These are phyloP conservation scores for Populus tomentosa DNA, from an alignment of 441 rosid genomes.

Conservation along the genomic window DNA sequence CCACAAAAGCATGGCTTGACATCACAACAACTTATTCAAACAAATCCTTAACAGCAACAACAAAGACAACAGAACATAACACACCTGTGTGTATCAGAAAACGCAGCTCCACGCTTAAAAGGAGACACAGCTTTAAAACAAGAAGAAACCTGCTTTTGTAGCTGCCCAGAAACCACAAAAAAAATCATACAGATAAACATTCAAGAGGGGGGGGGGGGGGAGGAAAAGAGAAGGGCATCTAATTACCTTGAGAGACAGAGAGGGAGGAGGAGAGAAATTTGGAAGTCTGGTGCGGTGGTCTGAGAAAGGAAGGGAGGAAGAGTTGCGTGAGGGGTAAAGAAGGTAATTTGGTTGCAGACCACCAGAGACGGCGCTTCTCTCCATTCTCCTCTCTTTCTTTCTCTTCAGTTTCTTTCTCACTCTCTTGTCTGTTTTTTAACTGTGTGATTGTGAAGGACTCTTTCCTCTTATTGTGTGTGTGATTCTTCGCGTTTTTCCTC, in stretches of 20 bases:
- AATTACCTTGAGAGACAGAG: slow-evolving; percentile 39
- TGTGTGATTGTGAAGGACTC: background rate
- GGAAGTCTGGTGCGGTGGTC: background rate
- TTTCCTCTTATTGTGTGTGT: background rate
- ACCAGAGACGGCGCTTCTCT: slow-evolving; percentile 32
- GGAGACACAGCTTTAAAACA: slow-evolving; percentile 27
- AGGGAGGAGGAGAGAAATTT: slow-evolving; percentile 5
- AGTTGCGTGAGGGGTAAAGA: slow-evolving; percentile 30
- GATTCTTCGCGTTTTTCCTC: background rate
- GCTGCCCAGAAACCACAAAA: slow-evolving; percentile 17
- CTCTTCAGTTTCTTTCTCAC: background rate
- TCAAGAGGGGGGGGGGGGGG: too few species aligned
- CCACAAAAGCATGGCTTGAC: background rate
- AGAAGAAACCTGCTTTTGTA: slow-evolving; percentile 31
- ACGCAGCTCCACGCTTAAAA: slow-evolving; percentile 33
- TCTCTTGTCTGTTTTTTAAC: background rate
- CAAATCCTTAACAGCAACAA: background rate
- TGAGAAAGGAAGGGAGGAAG: slow-evolving; percentile 19
- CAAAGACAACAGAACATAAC: background rate
- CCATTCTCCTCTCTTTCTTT: slow-evolving; percentile 31
- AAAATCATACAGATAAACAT: background rate
- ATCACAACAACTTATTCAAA: slow-evolving; percentile 3
- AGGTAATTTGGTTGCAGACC: slow-evolving; percentile 29
- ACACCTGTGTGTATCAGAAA: slow-evolving; percentile 50
- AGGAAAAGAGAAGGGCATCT: background rate